Conservation (phyloP, 2,329 filamentous ascomycete genomes). For the Aurifilum marmelostoma region DNA sequence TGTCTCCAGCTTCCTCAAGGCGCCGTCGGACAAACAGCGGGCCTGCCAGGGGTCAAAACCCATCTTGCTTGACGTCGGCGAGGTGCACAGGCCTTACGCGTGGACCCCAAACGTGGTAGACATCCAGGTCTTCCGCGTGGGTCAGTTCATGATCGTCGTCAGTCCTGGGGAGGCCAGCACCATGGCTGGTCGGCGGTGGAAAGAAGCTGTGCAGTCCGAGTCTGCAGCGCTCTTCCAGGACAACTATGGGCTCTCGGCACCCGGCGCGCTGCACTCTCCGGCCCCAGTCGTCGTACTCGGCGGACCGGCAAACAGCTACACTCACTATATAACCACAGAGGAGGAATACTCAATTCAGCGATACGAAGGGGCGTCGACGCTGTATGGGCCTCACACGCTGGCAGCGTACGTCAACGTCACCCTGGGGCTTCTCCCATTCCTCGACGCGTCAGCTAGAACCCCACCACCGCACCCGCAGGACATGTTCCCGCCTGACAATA, state of each 20-base stretch:
- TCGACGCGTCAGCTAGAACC: slow-evolving; percentile 52
- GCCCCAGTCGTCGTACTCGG: slow-evolving; percentile 78
- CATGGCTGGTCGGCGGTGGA: slow-evolving; percentile 90
- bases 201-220: slow-evolving; percentile 64
- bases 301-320: slow-evolving; percentile 88
- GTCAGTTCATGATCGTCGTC: slow-evolving; percentile 82
- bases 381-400: slow-evolving; percentile 84
- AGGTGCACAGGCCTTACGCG: slow-evolving; percentile 74
- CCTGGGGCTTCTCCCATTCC: slow-evolving; percentile 67
- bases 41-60: slow-evolving; percentile 81
- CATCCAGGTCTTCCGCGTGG: slow-evolving; percentile 81
- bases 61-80: slow-evolving; percentile 85
- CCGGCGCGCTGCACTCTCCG: slow-evolving; percentile 8
- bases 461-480: slow-evolving; percentile 47
- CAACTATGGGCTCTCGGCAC: slow-evolving; percentile 44
- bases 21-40: slow-evolving; percentile 69
- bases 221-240: slow-evolving; percentile 50
- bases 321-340: slow-evolving; percentile 78
- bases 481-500: slow-evolving; percentile 75
- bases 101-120: slow-evolving; percentile 95
- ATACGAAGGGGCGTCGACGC: slow-evolving; percentile 87
- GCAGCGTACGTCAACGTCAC: slow-evolving; percentile 85
- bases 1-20: slow-evolving; percentile 73
- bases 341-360: slow-evolving; percentile 83
- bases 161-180: slow-evolving; percentile 88